Base-by-base conservation (phyloP, 371 early-diverging fungal species). In the Mucor circinelloides region DNA sequence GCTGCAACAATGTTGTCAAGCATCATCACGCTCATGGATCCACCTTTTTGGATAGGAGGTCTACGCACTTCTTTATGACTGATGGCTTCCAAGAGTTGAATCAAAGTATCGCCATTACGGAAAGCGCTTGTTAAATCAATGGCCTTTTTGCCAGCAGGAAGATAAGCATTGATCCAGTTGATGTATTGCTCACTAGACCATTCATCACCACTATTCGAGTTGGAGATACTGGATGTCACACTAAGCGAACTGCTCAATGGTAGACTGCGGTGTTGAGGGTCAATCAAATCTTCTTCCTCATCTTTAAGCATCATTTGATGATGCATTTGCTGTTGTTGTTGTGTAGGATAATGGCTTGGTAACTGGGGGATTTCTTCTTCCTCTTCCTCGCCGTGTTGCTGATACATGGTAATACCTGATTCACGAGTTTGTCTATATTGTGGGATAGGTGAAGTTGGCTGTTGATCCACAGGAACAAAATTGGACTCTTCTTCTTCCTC, bases 1-100 rank as follows among this genome's bases (percentile, higher is more conserved):
- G 85, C 88, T 6, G 88, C 84, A 31, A 85, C 79, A 60, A 88
- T 74, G 27, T 83, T 85, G 63, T 88, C 87, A 7, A 88, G 76
- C 84, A 85, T 84, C 57, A 73, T 69, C 56, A 81, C 81, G 55
- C 76, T 78, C 23, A 69, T 50, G 23, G 75, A 72, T 10, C 75
- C 72, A 31, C 67, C 76, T 30, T 76, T 73, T 40, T 71, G 68
- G 10, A 36, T 54, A 23, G 74, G 74, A 6, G 84, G 76, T 32
- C 79, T 64, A 30, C 82, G 81, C 7, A 87, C 80, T 42, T 69
- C 63, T 40, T 87, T 84, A 28, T 78, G 76, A 31, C 85, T 81
- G 17, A 89, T 68, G 12, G 72, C 69, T 60, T 87, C 89, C 7
- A 89, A 68, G 23, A 89, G 58, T 17, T 78, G 76, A 12, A 87